Conservation (phyloP, 805 yeast genomes). For the Komagataella populi region DNA sequence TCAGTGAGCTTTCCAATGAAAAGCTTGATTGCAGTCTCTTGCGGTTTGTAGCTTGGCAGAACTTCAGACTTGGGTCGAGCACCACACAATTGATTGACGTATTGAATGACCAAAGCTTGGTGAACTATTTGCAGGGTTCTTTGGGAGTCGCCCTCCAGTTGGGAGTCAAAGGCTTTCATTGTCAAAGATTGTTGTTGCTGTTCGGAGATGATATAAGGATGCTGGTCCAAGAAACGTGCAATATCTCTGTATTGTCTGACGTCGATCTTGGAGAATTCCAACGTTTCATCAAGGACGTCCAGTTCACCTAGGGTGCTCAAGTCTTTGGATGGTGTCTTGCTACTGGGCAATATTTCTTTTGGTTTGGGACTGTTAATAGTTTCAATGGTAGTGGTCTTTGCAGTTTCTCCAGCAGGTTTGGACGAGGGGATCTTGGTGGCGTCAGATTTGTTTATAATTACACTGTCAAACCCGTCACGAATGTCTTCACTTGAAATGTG, state of each 20-base stretch:
- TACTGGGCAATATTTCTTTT: not conserved
- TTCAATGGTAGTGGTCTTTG: not conserved
- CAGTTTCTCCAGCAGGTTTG: constrained; percentile 5
- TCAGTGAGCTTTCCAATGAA: constrained; percentile 54
- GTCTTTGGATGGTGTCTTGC: constrained; percentile 16
- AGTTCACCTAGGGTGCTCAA: constrained; percentile 30
- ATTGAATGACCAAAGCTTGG: constrained; percentile 72
- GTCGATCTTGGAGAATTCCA: constrained; percentile 46
- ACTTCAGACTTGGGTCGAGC: constrained; percentile 3
- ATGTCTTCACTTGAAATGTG: constrained; percentile 86
- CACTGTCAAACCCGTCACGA: constrained; percentile 83
- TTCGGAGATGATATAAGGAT: constrained; percentile 60
- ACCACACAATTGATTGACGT: constrained; percentile 21
- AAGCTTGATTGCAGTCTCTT: constrained; percentile 34
- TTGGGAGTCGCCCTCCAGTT: constrained; percentile 44
- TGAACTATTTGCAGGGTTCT: constrained; percentile 56
- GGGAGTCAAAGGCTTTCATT: constrained; percentile 84
- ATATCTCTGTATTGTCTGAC: constrained; percentile 31
- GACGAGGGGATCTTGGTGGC: constrained; percentile 6
- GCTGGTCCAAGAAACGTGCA: constrained; percentile 37
- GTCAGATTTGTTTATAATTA: constrained; percentile 54
- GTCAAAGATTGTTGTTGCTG: constrained; percentile 84
- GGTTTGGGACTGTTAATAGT: constrained; percentile 1
- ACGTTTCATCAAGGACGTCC: constrained; percentile 49
- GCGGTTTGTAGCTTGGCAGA: constrained; percentile 8